Conservation (phyloP, 306 rosid species). For the Acacia crassicarpa region DNA sequence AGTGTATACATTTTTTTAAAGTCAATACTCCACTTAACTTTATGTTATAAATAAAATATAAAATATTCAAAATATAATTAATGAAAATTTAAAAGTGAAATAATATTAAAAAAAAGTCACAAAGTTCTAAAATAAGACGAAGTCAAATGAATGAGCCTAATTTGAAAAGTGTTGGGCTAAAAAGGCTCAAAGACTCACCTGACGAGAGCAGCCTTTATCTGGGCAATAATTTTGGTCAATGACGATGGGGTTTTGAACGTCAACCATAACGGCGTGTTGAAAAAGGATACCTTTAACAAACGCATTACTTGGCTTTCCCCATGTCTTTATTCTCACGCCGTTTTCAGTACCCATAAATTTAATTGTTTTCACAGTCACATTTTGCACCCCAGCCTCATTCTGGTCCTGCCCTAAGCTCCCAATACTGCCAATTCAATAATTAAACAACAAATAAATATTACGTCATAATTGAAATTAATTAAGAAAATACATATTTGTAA, state of each 20-base stretch:
- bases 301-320: constrained; percentile 61
- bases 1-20: no score
- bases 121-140: neutral
- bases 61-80: no score
- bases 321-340: constrained; percentile 63
- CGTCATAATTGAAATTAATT: neutral
- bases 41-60: no score
- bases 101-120: no score
- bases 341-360: constrained; percentile 49
- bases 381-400: constrained; percentile 60
- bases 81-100: no score
- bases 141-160: neutral
- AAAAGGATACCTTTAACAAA: constrained; percentile 46
- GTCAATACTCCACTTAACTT: no score
- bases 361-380: constrained; percentile 61
- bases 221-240: constrained; percentile 76
- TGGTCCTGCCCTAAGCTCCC: constrained; percentile 58
- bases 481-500: neutral
- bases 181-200: constrained; percentile 34
- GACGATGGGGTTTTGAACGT: constrained; percentile 60
- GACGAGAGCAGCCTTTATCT: constrained; percentile 40
- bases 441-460: neutral
- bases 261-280: constrained; percentile 47
- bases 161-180: neutral
- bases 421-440: constrained; percentile 43